Percentiles rank a stretch among this genome's conserved stretches.
These are phyloP conservation scores for Debaryomyces udenii DNA, from an alignment of 1,139 yeast genomes.

Conservation along the genomic window DNA sequence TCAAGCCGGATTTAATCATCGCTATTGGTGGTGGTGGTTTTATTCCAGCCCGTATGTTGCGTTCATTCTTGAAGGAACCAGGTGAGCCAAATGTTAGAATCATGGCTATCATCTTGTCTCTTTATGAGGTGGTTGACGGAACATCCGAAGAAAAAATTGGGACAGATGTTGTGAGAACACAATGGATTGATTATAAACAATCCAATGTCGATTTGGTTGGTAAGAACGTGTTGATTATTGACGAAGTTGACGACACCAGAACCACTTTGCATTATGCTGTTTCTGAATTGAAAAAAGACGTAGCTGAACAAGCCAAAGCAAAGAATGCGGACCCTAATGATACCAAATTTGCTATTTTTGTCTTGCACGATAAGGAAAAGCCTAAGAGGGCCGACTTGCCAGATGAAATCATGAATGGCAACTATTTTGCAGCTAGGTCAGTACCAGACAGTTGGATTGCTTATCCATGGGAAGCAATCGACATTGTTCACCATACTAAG, in stretches of 20 bases:
- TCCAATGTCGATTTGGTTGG: constrained; percentile 69
- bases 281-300: constrained; percentile 83
- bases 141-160: constrained; percentile 69
- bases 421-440: constrained; percentile 88
- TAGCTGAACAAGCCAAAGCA: constrained; percentile 56
- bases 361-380: constrained; percentile 89
- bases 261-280: constrained; percentile 93
- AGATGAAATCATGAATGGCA: constrained; percentile 62
- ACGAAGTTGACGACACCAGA: constrained; percentile 95
- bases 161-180: constrained; percentile 86
- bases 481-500: constrained; percentile 84
- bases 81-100: constrained; percentile 89
- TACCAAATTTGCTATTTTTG: constrained; percentile 87
- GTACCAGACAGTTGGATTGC: constrained; percentile 97
- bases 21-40: constrained; percentile 96
- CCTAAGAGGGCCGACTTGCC: constrained; percentile 83
- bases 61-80: constrained; percentile 84
- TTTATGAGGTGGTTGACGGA: constrained; percentile 80
- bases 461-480: constrained; percentile 95
- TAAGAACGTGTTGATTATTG: constrained; percentile 80
- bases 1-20: constrained; percentile 83
- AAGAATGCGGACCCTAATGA: constrained; percentile 51
- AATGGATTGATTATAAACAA: constrained; percentile 89
- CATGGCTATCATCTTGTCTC: constrained; percentile 89
- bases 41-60: constrained; percentile 92